Base-by-base conservation (phyloP, 306 rosid genomes). In the Heteromeles arbutifolia region DNA sequence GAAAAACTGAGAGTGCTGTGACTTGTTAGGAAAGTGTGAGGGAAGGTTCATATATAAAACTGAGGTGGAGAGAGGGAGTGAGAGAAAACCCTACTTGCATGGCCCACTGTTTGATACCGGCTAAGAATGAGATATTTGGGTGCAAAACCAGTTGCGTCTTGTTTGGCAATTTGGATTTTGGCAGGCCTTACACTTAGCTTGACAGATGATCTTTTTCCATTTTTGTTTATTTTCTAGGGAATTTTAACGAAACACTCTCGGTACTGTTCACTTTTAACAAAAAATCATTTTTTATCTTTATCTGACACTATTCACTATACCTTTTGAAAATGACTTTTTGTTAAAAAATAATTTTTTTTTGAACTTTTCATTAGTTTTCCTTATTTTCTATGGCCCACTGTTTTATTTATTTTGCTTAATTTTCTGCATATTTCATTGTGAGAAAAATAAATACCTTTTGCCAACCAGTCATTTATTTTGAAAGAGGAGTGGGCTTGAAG, bases 51-150 rank as follows among this genome's bases (percentile, higher is more conserved):
- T 74, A 72, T 86, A 86, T 89, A 85, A 83, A 67, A 76, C 71
- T 64, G 74, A 70, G 65, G 59, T 25, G 28, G 26, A 11, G 69
- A 58, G 52, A 63, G 29, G 28, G 73, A 62, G 32, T 4, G 25
- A 59, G 80, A 70, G 57, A 21, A 11, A 48, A 65, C 8, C 15
- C 65, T 65, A 86, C 22, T 53, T 73, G 88, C 82, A 79, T 84
- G 98, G 92, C 93, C 97, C 97, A 89, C 87, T 59, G 89, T 84
- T 80, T 69, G 61, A 80, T 31, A 80, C 84, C 96, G 90, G 97
- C 97, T 88, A 87, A 90, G 90, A 75, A 84, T 85, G 85, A 80
- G 82, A 82, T 63, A 25, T 72, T 80, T 77, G 8, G 83, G 77
- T 76, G 84, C 78, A 79, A 78, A 69, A 84, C 88, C 82, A 80